Base-by-base conservation (phyloP, 2,329 filamentous ascomycete species). In the Aquanectria penicillioides region DNA sequence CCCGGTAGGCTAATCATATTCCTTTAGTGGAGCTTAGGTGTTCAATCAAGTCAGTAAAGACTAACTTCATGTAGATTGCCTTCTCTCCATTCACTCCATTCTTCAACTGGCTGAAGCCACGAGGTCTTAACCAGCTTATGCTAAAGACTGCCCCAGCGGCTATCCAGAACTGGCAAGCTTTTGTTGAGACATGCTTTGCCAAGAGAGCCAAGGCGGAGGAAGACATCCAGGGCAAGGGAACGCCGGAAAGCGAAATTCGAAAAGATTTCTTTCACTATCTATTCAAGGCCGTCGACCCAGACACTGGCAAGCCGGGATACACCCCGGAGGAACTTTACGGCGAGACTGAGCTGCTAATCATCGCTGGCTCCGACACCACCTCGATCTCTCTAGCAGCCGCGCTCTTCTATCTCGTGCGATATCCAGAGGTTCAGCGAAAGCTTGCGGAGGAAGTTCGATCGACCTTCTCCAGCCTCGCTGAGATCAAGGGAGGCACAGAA, bases 231-330 rank as follows among this genome's bases (percentile, higher is more conserved):
- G 28, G 44, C n/a, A 18, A 17, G 7, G 20, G 28, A 5, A 37
- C 53, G n/a, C 31, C 36, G 10, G 53, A 61, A 11, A 37, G 15
- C 6, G 50, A 62, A 8, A 20, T 9, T 2, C 60, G 63, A 44
- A 71, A 62, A 18, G 69, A 70, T 52, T 68, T 71, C 28, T 70
- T 70, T 18, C 61, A 69, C 26, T 63, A 68, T 28, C 56, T 71
- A 15, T 57, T 67, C 41, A 33, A 57, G n/a, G 59, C 63, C 0
- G 47, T 52, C 9, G 69, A 71, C 6, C 68, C 68, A 2, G 60
- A 66, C 33, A 69, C 69, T 2, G 69, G 69, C 29, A 56, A 54
- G 11, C 17, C 17, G 17, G 68, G 68, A 11, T 70, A 69, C 34
- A 64, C 37, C 7, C 18, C 43, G 1, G 40, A 62, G 2, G 69